These are phyloP conservation scores for Microstegium vimineum DNA, from an alignment of 176 grass and related monocot species.

Conservation along the genomic window DNA sequence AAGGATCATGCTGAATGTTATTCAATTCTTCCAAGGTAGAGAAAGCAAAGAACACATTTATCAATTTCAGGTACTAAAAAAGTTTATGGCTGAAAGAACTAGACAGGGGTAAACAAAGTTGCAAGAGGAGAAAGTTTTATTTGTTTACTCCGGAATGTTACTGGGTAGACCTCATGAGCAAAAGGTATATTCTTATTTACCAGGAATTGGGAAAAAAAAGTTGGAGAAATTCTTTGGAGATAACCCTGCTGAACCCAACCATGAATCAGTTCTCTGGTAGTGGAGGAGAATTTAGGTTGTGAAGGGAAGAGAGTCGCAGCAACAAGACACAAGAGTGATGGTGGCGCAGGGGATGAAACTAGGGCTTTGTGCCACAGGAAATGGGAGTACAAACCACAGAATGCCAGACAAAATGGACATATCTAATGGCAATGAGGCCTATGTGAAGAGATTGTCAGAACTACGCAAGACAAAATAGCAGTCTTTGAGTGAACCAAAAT, in stretches of 20 bases:
- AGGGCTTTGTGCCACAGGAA: not conserved
- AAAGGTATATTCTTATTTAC: not conserved
- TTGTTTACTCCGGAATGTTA: not conserved
- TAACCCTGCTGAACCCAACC: not conserved
- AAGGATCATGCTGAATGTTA: not conserved
- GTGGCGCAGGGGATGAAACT: not conserved
- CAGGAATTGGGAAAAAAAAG: not conserved
- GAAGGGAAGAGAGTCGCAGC: not conserved
- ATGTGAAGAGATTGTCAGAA: not conserved
- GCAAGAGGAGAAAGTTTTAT: not conserved
- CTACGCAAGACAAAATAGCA: not conserved
- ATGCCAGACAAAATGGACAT: not conserved
- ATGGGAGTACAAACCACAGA: not conserved
- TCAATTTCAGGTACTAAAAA: not conserved
- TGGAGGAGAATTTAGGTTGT: not conserved
- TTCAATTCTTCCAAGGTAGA: not conserved
- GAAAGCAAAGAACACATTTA: not conserved
- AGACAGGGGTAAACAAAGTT: not conserved
- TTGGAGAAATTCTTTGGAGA: not conserved
- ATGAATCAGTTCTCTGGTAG: not conserved
- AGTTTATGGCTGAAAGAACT: not conserved
- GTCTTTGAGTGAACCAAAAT: not conserved
- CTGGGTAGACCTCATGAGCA: not conserved
- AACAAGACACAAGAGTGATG: not conserved
- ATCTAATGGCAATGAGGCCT: not conserved